Evolutionary conservation across 176 grass and related monocot species (phyloP).

Genomic region (Aegilops sharonensis): DNA sequence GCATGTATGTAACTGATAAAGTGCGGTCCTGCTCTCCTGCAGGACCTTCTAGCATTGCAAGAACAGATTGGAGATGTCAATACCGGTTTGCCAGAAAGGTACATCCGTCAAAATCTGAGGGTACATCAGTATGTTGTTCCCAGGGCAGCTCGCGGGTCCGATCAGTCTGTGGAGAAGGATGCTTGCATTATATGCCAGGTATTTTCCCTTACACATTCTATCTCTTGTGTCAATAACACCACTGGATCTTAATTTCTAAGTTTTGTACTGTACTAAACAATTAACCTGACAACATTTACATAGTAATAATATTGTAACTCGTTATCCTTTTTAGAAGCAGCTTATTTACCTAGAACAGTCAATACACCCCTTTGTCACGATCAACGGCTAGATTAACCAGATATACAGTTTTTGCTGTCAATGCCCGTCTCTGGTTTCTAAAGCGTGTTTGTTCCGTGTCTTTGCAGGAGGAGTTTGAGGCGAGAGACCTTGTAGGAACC

Average conservation of each 20-base stretch:
- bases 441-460: background rate
- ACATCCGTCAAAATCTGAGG: slow-evolving; percentile 51
- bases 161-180: slow-evolving; percentile 45
- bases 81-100: slow-evolving; percentile 58
- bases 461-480: slow-evolving; percentile 58
- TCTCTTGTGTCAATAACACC: slow-evolving; percentile 5
- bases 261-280: background rate
- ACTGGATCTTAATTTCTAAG: background rate
- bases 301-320: background rate
- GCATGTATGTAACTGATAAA: slow-evolving; percentile 20
- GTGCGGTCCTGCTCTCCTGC: background rate
- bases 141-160: slow-evolving; percentile 19
- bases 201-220: slow-evolving; percentile 17
- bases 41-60: slow-evolving; percentile 70
- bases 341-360: background rate
- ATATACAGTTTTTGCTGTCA: background rate
- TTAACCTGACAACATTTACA: background rate
- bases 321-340: background rate
- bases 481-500: slow-evolving; percentile 39
- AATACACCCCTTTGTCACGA: background rate
- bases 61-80: slow-evolving; percentile 67
- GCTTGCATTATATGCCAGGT: slow-evolving; percentile 80
- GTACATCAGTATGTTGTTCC: slow-evolving; percentile 26
- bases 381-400: background rate
- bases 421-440: background rate